These are phyloP conservation scores for Didymosphaeria variabile DNA, from an alignment of 2,329 filamentous ascomycete species.

Conservation along the genomic window DNA sequence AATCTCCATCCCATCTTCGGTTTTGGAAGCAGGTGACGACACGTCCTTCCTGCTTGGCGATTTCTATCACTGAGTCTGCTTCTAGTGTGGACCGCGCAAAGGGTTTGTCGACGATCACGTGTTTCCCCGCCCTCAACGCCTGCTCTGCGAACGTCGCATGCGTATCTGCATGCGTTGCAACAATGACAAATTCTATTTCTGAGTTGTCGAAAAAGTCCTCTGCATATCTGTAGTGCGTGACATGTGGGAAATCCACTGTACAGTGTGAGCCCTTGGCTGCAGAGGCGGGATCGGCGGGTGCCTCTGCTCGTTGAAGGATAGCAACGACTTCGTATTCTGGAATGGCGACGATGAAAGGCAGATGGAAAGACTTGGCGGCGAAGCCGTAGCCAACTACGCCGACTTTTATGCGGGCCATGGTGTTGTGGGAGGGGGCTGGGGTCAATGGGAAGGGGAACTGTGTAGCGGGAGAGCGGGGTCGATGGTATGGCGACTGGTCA, in stretches of 20 bases:
- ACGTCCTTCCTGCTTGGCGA: slow-evolving; percentile 1
- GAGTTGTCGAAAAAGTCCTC: slow-evolving; percentile 10
- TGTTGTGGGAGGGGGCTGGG: neutral
- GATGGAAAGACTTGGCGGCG: slow-evolving; percentile 12
- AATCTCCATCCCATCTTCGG: slow-evolving; percentile 6
- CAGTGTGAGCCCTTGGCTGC: slow-evolving; percentile 4
- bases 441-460: too few species aligned
- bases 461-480: too few species aligned
- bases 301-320: neutral
- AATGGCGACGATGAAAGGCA: slow-evolving; percentile 6
- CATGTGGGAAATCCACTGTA: slow-evolving; percentile 8
- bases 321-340: neutral
- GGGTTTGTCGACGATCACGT: slow-evolving; percentile 15
- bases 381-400: slow-evolving; percentile 11
- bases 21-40: slow-evolving; percentile 14
- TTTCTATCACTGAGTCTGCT: slow-evolving; percentile 1
- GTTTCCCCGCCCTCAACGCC: slow-evolving; percentile 8
- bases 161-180: slow-evolving; percentile 10
- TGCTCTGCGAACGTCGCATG: slow-evolving; percentile 10
- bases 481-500: too few species aligned
- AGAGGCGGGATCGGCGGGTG: neutral
- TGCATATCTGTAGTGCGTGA: slow-evolving; percentile 5
- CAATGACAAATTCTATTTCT: slow-evolving; percentile 10
- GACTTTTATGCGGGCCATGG: slow-evolving; percentile 11
- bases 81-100: slow-evolving; percentile 2